Evolutionary conservation across 805 yeast genomes (phyloP).

Genomic region (Wickerhamomyces queroliae): DNA sequence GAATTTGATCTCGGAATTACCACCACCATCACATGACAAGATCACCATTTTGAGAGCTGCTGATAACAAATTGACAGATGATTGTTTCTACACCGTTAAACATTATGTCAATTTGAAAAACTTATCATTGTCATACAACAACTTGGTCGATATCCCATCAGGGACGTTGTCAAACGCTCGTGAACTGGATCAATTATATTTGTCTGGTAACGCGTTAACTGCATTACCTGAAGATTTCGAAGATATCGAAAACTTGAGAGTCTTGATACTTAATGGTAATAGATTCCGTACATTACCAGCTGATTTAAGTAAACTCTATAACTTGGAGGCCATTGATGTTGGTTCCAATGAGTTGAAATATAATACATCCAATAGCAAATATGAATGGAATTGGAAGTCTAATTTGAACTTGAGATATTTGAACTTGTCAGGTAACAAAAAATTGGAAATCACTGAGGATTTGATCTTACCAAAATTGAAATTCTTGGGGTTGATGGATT

Average conservation of each 20-base stretch:
- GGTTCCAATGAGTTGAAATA: slow-evolving; percentile 88
- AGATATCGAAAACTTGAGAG: slow-evolving; percentile 46
- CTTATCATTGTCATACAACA: slow-evolving; percentile 81
- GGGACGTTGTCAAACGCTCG: slow-evolving; percentile 59
- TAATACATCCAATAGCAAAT: slow-evolving; percentile 89
- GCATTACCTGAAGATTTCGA: slow-evolving; percentile 83
- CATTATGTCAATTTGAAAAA: slow-evolving; percentile 49
- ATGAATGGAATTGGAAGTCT: slow-evolving; percentile 97
- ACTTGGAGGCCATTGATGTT: slow-evolving; percentile 73
- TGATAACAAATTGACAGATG: slow-evolving; percentile 80
- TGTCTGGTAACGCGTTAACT: slow-evolving; percentile 79
- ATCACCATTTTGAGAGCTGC: slow-evolving; percentile 59
- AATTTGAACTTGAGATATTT: slow-evolving; percentile 70
- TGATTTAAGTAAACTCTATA: slow-evolving; percentile 65
- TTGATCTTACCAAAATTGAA: slow-evolving; percentile 69
- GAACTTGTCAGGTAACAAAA: slow-evolving; percentile 87
- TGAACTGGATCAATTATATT: slow-evolving; percentile 55
- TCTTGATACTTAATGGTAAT: slow-evolving; percentile 74
- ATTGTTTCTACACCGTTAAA: slow-evolving; percentile 63
- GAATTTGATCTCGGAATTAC: slow-evolving; percentile 36
- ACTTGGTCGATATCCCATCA: slow-evolving; percentile 70
- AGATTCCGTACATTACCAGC: slow-evolving; percentile 84
- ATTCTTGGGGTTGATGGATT: slow-evolving; percentile 88
- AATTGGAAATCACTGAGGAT: slow-evolving; percentile 82
- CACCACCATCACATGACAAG: slow-evolving; percentile 37